phyloP scores from a whole-genome alignment of 495 filamentous ascomycete species.

The Pyrenopolyporus hunteri region DNA sequence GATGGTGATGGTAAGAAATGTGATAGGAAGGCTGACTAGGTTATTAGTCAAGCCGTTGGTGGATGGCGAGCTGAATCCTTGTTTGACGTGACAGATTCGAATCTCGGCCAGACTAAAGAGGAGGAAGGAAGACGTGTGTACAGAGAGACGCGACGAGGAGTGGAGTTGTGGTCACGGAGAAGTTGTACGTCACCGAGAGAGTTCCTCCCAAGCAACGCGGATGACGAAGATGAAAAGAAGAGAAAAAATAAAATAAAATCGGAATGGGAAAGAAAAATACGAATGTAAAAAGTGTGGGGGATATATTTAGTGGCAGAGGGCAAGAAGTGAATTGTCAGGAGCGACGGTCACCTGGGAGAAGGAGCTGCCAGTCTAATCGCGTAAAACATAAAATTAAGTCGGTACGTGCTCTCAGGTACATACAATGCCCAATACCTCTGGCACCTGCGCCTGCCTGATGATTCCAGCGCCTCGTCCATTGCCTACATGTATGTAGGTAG shows the following conservation, averaged over 20 bases:
- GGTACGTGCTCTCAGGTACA: no score
- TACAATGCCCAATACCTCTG: no score
- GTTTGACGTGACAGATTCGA: slow-evolving; percentile 21
- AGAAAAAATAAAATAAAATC: not conserved
- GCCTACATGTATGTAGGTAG: not conserved
- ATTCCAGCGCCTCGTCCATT: not conserved
- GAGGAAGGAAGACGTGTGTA: slow-evolving; percentile 8
- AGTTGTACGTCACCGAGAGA: slow-evolving; percentile 11
- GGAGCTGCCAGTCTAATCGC: no score
- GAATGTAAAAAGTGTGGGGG: not conserved
- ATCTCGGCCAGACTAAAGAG: not conserved
- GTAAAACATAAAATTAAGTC: not conserved
- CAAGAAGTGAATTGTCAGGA: not conserved
- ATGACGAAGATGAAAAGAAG: not conserved
- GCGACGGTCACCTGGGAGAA: no score
- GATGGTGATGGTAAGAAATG: slow-evolving; percentile 5
- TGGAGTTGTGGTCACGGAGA: not conserved
- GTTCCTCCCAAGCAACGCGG: no score
- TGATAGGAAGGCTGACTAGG: slow-evolving; percentile 27
- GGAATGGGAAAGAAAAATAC: not conserved
- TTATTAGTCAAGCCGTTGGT: slow-evolving; percentile 29
- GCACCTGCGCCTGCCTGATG: not conserved
- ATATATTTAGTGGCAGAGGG: not conserved
- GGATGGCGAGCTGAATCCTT: slow-evolving; percentile 14
- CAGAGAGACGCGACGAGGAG: not conserved